Conservation (phyloP, 208 protist genomes). For the Endotrypanum monterogeii region DNA sequence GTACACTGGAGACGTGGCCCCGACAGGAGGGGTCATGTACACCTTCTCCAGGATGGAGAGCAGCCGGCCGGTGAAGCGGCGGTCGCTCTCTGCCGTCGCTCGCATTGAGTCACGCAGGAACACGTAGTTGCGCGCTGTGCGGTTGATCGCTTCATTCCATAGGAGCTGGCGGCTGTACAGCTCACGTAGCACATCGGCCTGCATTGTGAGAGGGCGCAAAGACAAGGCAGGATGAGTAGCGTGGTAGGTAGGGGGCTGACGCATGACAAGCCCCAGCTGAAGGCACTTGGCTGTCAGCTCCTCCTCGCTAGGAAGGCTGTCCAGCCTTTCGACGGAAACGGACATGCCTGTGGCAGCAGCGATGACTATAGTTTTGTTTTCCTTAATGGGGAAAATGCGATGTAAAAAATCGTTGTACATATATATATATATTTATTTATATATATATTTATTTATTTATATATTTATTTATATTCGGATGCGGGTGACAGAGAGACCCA, state of each 20-base stretch:
- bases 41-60: slow-evolving; percentile 83
- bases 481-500: too few relatives aligned
- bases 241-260: slow-evolving; percentile 29
- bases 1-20: slow-evolving; percentile 37
- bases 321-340: neutral
- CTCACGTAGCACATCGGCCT: slow-evolving; percentile 31
- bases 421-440: too few relatives aligned
- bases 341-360: neutral
- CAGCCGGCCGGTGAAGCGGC: slow-evolving; percentile 82
- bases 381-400: neutral
- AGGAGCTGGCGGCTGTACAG: slow-evolving; percentile 55
- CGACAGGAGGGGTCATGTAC: slow-evolving; percentile 46
- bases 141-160: slow-evolving; percentile 87
- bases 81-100: slow-evolving; percentile 72
- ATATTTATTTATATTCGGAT: too few relatives aligned
- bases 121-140: slow-evolving; percentile 63
- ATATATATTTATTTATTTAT: too few relatives aligned
- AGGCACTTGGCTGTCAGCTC: slow-evolving; percentile 75
- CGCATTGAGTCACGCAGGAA: slow-evolving; percentile 62
- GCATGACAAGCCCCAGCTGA: slow-evolving; percentile 80
- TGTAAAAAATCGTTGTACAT: too few relatives aligned
- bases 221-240: slow-evolving; percentile 65
- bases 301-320: slow-evolving; percentile 45
- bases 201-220: slow-evolving; percentile 58
- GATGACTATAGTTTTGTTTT: neutral